Base-by-base conservation (phyloP, 192 early-diverging fungal species). In the Podila epigama region DNA sequence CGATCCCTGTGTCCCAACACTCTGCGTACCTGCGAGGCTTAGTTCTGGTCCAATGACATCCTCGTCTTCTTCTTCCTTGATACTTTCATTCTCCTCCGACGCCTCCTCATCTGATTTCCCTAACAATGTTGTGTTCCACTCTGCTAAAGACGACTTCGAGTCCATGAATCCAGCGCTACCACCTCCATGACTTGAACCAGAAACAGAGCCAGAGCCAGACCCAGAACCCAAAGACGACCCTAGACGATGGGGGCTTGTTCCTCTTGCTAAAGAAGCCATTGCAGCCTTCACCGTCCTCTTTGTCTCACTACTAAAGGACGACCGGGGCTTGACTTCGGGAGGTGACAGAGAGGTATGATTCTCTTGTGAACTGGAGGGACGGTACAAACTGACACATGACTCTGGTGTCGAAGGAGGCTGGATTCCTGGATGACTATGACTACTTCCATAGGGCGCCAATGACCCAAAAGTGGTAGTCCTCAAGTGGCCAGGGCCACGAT, bases 251-350 rank as follows among this genome's bases (percentile, higher is more conserved):
- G 55, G 60, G 33, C 70, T 54, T 11, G 27, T 37, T 13, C 72
- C 72, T 2, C 44, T 22, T 4, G 42, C 25, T 12, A 75, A 31
- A 16, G 51, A 54, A 1, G 58, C 34, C 8, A 63, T 59, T 3
- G 65, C 44, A 1, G 72, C 65, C 51, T 51, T 75, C 29, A 66
- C 42, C 4, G 28, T 54, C 0, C 65, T 58, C 36, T 57, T 75
- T 16, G 72, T 63, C 15, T 68, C 72, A 37, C 58, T 53, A 3
- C 58, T 51, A 33, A 68, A 75, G 2, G 72, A 62, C 16, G 53
- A 10, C 35, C 29, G 48, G 20, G 22, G 36, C 6, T 75, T 54
- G 20, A 51, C 39, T 4, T 68, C 72, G 1, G 54, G 22, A 25
- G 58, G 44, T 13, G 63, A 56, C 3, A 64, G 2, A 4, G 50